A percentile compares a stretch with the other conserved stretches of the same genome.
Conservation (phyloP, 208 protist genomes). For the Trypanosoma congolense region DNA sequence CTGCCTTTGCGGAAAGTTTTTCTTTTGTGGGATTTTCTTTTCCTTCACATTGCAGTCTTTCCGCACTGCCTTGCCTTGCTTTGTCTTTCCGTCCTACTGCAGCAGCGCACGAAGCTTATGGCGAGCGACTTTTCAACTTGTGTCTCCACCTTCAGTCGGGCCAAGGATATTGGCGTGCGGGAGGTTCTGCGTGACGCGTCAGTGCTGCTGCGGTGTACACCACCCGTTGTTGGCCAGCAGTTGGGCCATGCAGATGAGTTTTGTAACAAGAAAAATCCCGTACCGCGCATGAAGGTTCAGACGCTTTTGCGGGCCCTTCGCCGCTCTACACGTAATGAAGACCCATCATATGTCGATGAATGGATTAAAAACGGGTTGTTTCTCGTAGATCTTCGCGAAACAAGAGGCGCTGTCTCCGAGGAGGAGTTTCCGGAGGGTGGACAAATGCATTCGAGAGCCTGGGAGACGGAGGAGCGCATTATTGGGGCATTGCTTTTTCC, state of each 20-base stretch:
- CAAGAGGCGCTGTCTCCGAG: neutral
- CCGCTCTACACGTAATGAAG: neutral
- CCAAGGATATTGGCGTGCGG: conserved; percentile 24
- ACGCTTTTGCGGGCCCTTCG: conserved; percentile 20
- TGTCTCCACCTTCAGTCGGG: conserved; percentile 36
- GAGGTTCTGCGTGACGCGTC: conserved; percentile 31
- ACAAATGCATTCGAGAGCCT: neutral
- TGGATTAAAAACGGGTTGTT: conserved; percentile 39
- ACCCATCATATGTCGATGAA: neutral
- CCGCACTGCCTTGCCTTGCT: conserved; percentile 30
- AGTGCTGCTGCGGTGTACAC: conserved; percentile 35
- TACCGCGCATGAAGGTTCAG: conserved; percentile 9
- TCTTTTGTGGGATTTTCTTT: conserved; percentile 89
- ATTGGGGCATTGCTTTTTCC: conserved; percentile 51
- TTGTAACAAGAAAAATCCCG: neutral
- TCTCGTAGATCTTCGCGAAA: conserved; percentile 45
- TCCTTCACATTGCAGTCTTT: conserved; percentile 32
- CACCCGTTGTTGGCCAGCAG: conserved; percentile 12
- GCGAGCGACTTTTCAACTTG: conserved; percentile 44
- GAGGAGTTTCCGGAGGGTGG: neutral
- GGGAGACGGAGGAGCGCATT: conserved; percentile 23
- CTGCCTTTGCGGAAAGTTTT: conserved; percentile 87
- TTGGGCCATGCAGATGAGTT: neutral
- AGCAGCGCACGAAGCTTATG: conserved; percentile 35
- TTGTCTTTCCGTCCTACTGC: conserved; percentile 34